These are phyloP conservation scores for Rossbeevera mucosa DNA, from an alignment of 768 basidiomycete genomes.

Conservation along the genomic window DNA sequence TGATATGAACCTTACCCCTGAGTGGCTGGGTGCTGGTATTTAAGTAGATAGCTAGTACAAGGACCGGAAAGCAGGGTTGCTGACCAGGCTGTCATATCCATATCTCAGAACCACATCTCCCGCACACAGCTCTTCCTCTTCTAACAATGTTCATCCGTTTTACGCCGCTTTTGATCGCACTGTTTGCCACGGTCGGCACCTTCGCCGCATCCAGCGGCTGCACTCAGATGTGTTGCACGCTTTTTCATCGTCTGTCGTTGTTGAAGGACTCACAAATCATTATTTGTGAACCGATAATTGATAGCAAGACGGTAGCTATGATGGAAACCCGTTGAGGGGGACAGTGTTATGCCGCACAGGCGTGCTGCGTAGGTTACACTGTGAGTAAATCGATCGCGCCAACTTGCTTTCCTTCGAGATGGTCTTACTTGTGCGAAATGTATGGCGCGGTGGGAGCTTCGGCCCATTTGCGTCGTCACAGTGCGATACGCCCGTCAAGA, in stretches of 20 bases:
- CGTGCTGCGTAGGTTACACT: neutral
- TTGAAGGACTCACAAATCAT: neutral
- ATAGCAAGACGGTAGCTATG: neutral
- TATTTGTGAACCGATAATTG: neutral
- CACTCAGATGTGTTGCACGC: neutral
- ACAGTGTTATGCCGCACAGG: neutral
- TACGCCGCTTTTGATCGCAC: neutral
- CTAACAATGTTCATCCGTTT: neutral
- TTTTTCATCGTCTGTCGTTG: neutral
- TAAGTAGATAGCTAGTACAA: no score
- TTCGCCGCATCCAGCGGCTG: neutral
- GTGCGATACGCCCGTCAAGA: no score
- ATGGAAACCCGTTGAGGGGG: no score
- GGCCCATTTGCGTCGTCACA: no score
- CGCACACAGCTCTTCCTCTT: neutral
- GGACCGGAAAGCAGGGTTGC: no score
- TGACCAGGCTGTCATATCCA: no score
- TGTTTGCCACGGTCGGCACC: neutral
- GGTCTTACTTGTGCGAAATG: neutral
- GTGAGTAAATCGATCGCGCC: neutral
- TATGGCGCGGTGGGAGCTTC: no score
- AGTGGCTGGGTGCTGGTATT: no score
- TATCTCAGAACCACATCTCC: no score
- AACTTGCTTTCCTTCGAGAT: neutral
- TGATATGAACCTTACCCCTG: no score